Evolutionary conservation across 805 yeast genomes (phyloP).

Genomic region (Saccharomycopsis guyanensis): DNA sequence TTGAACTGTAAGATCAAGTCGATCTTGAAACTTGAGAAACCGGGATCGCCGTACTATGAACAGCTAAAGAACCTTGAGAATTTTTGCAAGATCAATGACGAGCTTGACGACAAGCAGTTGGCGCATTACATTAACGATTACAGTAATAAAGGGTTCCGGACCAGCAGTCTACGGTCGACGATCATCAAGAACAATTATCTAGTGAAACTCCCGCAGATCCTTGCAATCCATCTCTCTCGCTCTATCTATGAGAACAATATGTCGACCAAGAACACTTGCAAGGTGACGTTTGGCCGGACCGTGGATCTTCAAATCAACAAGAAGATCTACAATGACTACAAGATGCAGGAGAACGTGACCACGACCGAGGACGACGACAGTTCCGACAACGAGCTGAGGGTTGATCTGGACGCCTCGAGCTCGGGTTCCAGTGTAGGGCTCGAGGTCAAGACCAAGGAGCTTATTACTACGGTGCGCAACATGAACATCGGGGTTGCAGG

Average conservation of each 20-base stretch:
- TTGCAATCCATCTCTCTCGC: conserved; percentile 80
- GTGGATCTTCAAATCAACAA: conserved; percentile 42
- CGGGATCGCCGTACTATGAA: conserved; percentile 25
- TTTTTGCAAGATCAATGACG: conserved; percentile 52
- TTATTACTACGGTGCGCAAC: conserved; percentile 25
- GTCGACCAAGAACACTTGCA: conserved; percentile 67
- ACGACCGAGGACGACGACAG: conserved; percentile 24
- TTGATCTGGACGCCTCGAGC: conserved; percentile 21
- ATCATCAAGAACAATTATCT: conserved; percentile 61
- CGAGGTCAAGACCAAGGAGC: conserved; percentile 20
- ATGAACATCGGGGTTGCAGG: conserved; percentile 29
- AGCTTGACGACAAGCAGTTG: conserved; percentile 42
- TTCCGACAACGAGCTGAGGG: conserved; percentile 12
- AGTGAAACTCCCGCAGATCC: conserved; percentile 57
- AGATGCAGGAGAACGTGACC: conserved; percentile 25
- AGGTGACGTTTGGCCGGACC: conserved; percentile 55
- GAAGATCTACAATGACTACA: conserved; percentile 26
- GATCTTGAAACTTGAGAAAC: conserved; percentile 31
- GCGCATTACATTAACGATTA: conserved; percentile 42
- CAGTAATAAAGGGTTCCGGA: conserved; percentile 35
- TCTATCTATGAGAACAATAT: conserved; percentile 66
- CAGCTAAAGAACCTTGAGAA: conserved; percentile 31
- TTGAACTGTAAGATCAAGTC: conserved; percentile 52
- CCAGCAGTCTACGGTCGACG: conserved; percentile 46
- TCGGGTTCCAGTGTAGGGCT: conserved; percentile 24